Conservation (phyloP, 139 green algal genomes). For the Edaphochlamys debaryana region DNA sequence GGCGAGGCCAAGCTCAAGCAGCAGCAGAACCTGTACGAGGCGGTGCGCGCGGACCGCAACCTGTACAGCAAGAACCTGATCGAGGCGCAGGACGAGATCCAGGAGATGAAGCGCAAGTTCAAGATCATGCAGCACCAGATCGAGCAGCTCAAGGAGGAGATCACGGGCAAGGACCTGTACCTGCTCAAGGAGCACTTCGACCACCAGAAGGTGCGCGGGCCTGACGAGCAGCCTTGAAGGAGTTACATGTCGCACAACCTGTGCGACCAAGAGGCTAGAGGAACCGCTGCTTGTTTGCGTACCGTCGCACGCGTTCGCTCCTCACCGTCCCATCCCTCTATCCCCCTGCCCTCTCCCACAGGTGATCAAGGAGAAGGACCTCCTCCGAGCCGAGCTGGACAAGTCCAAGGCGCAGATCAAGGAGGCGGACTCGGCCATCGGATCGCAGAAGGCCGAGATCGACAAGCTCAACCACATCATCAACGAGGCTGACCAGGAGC, state of each 20-base stretch:
- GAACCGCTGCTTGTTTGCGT: too few relatives aligned
- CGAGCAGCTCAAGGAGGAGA: slow-evolving; percentile 93
- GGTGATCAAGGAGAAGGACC: slow-evolving; percentile 93
- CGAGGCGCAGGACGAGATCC: slow-evolving; percentile 89
- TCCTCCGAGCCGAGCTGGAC: slow-evolving; percentile 84
- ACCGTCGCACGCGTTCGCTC: too few relatives aligned
- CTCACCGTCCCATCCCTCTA: too few relatives aligned
- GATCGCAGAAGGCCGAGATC: slow-evolving; percentile 74
- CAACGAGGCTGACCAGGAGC: slow-evolving; percentile 81
- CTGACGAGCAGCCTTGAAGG: background rate
- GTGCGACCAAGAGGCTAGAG: background rate
- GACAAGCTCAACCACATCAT: slow-evolving; percentile 89
- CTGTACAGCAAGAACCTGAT: slow-evolving; percentile 92
- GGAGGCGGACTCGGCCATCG: slow-evolving; percentile 82
- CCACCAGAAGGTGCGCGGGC: slow-evolving; percentile 78
- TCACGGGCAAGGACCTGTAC: slow-evolving; percentile 82
- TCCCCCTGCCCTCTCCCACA: slow-evolving; percentile 27
- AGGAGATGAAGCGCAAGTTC: slow-evolving; percentile 94
- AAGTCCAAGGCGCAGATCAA: slow-evolving; percentile 82
- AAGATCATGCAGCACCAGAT: slow-evolving; percentile 92
- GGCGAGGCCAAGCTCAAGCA: slow-evolving; percentile 87
- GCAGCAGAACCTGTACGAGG: slow-evolving; percentile 87
- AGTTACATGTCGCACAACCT: too few relatives aligned
- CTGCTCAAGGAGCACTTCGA: slow-evolving; percentile 93
- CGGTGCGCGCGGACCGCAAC: slow-evolving; percentile 86